These are phyloP conservation scores for Schwanniomyces polymorphus DNA, from an alignment of 805 yeast genomes.

Conservation along the genomic window DNA sequence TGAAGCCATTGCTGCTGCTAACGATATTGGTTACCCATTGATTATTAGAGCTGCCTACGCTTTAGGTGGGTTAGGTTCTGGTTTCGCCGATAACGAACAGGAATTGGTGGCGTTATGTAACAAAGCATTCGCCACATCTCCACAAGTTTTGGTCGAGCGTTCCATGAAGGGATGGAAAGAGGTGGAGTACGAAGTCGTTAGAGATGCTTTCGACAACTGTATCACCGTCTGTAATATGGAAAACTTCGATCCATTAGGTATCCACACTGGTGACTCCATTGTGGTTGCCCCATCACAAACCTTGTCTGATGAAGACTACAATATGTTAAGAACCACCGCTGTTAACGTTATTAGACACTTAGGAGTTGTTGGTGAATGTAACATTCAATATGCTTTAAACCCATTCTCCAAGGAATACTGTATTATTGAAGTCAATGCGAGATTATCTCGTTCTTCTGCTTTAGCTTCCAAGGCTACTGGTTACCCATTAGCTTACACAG, in stretches of 20 bases:
- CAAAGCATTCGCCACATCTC: conserved; percentile 92
- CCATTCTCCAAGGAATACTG: conserved; percentile 94
- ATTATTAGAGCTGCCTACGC: conserved; percentile 98
- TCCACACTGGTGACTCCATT: conserved; percentile 98
- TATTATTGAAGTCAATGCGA: conserved; percentile 96
- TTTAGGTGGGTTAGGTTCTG: conserved; percentile 96
- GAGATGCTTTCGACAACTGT: conserved; percentile 97
- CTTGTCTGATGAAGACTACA: conserved; percentile 92
- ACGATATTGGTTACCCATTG: conserved; percentile 88
- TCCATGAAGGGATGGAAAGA: conserved; percentile 99
- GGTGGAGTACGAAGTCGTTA: conserved; percentile 97
- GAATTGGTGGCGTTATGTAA: conserved; percentile 83
- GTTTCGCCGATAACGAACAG: conserved; percentile 87
- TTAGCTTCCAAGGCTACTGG: conserved; percentile 99
- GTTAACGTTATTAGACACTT: conserved; percentile 95
- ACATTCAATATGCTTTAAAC: conserved; percentile 93
- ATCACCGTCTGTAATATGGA: conserved; percentile 99
- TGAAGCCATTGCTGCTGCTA: conserved; percentile 84
- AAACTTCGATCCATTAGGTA: conserved; percentile 97
- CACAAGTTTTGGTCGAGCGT: conserved; percentile 92
- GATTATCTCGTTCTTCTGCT: conserved; percentile 98
- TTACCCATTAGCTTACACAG: conserved; percentile 96
- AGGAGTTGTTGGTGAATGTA: conserved; percentile 99
- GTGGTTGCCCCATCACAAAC: conserved; percentile 99
- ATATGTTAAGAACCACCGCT: conserved; percentile 97